phyloP scores from a whole-genome alignment of 352 stramenopile species.

The Pythium insidiosum region DNA sequence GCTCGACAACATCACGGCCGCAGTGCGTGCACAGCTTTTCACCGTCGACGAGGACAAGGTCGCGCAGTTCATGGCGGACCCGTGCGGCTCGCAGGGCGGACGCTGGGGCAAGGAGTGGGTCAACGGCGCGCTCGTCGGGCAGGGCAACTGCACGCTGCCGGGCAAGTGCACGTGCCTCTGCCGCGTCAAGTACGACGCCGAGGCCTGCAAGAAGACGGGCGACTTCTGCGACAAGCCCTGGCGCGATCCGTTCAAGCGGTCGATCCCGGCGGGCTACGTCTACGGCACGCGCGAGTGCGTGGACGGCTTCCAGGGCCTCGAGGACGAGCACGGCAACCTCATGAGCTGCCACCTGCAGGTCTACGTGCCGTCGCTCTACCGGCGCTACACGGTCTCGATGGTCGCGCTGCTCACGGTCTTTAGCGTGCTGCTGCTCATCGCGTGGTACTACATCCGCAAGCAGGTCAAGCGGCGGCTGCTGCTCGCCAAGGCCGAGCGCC shows the following conservation, averaged over 20 bases:
- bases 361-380: slow-evolving; percentile 85
- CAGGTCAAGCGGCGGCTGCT: slow-evolving; percentile 67
- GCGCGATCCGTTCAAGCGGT: slow-evolving; percentile 61
- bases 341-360: slow-evolving; percentile 93
- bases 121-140: slow-evolving; percentile 67
- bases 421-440: slow-evolving; percentile 54
- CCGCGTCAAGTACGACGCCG: slow-evolving; percentile 66
- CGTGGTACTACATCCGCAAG: slow-evolving; percentile 84
- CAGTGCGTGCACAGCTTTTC: slow-evolving; percentile 85
- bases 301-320: slow-evolving; percentile 91
- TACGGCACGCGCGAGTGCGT: slow-evolving; percentile 90
- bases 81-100: slow-evolving; percentile 82
- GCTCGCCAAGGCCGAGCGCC: slow-evolving; percentile 88
- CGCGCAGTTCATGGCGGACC: slow-evolving; percentile 89
- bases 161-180: slow-evolving; percentile 90
- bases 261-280: slow-evolving; percentile 76
- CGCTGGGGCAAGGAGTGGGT: slow-evolving; percentile 60
- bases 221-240: slow-evolving; percentile 83
- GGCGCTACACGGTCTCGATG: slow-evolving; percentile 75
- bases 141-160: slow-evolving; percentile 92
- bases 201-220: slow-evolving; percentile 52
- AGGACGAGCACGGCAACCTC: slow-evolving; percentile 85
- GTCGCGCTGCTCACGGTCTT: slow-evolving; percentile 68
- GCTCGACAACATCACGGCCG: slow-evolving; percentile 34
- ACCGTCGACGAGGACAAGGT: slow-evolving; percentile 93